Evolutionary conservation across 768 basidiomycete genomes (phyloP), one percentile per base, ranked within the genome.

Genomic region (Trametes gibbosa): DNA sequence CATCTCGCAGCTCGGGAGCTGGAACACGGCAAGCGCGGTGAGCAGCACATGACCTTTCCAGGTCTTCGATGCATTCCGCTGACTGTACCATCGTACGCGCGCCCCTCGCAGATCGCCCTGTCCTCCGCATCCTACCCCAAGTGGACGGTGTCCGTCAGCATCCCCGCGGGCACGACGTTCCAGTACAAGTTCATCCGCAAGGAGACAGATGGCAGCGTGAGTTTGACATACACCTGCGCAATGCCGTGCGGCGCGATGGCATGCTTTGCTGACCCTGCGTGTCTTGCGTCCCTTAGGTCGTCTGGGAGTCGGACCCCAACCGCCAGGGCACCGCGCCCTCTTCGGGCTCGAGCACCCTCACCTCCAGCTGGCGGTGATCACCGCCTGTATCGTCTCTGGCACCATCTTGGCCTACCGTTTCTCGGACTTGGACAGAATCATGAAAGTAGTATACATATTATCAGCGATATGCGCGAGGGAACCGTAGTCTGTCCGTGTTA

Each of bases 251-350:
- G 23, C 45, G 14, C 9, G n/a, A n/a, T n/a, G n/a, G 10, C 25
- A 16, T 16, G 2, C n/a, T 14, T 13, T 35, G 19, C 41, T 43
- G 23, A 12, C 29, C 29, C n/a, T n/a, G 29, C 29, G 29, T 48
- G 3, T 3, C 27, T 21, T 37, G 34, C 43, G 40, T 23, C 16
- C 7, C 37, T 9, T n/a, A 82, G 83, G 68, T 87, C 47, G 73
- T 76, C 8, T 86, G 84, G 84, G 85, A 87, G 66, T 81, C 81
- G 0, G 83, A 84, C 63, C 84, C 85, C 2, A 84, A 85, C 61
- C 75, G 83, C 39, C 73, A 76, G 41, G 76, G 71, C 2, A 83
- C 77, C 10, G 75, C 78, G 4, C 74, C 67, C 24, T 45, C 72
- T 0, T 76, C 76, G 4, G 78, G 76, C 2, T 69, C 76, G 10